Evolutionary conservation across 495 filamentous ascomycete genomes (phyloP).

Genomic region (Penicillium argentinense): DNA sequence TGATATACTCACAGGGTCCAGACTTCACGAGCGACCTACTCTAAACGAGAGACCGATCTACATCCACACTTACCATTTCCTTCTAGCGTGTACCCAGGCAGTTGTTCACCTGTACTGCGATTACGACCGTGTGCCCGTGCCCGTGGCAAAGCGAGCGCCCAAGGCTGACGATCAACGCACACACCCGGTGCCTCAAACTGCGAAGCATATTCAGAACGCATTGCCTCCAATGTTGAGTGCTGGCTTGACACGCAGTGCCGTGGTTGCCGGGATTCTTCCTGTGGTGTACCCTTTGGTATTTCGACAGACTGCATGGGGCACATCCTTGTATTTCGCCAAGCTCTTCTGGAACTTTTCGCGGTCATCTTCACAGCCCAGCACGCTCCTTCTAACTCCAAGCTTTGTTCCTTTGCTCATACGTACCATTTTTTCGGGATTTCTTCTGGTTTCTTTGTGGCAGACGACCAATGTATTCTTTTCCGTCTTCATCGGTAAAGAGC

Average conservation of each 20-base stretch:
- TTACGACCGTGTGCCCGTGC: slow-evolving; percentile 66
- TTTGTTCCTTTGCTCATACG: slow-evolving; percentile 57
- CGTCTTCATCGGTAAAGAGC: slow-evolving; percentile 72
- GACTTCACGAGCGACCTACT: slow-evolving; percentile 66
- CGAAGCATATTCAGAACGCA: slow-evolving; percentile 31
- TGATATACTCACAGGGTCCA: slow-evolving; percentile 26
- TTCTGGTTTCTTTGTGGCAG: slow-evolving; percentile 73
- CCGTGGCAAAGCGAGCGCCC: slow-evolving; percentile 37
- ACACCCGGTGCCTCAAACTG: slow-evolving; percentile 32
- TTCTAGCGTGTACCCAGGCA: slow-evolving; percentile 69
- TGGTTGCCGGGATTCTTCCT: slow-evolving; percentile 44
- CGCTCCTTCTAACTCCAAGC: slow-evolving; percentile 51
- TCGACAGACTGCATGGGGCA: slow-evolving; percentile 63
- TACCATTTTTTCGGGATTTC: slow-evolving; percentile 60
- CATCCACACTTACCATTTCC: slow-evolving; percentile 66
- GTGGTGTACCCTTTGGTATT: slow-evolving; percentile 66
- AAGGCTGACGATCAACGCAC: slow-evolving; percentile 38
- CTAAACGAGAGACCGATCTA: slow-evolving; percentile 89
- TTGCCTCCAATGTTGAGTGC: slow-evolving; percentile 24
- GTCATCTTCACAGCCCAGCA: slow-evolving; percentile 59
- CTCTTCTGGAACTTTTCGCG: slow-evolving; percentile 72
- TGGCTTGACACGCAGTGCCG: slow-evolving; percentile 40
- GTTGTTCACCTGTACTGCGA: slow-evolving; percentile 69
- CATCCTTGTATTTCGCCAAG: slow-evolving; percentile 65
- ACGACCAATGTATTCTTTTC: slow-evolving; percentile 74